These are phyloP conservation scores for Trichoderma simmonsii DNA, from an alignment of 2,329 filamentous ascomycete species.

Conservation along the genomic window DNA sequence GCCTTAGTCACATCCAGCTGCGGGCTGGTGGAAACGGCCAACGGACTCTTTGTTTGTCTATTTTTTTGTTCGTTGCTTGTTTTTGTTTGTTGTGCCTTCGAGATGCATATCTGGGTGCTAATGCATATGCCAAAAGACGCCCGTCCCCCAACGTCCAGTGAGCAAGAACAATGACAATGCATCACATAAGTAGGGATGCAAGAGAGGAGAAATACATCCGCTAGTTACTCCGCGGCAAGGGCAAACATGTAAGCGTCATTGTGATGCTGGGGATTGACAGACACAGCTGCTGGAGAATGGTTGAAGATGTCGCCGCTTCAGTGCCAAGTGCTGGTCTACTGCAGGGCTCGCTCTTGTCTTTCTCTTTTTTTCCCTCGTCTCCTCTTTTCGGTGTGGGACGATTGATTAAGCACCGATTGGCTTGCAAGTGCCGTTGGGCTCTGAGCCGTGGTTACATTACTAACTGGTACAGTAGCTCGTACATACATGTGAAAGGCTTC, in stretches of 20 bases:
- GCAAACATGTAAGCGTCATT: not conserved
- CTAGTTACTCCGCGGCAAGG: not conserved
- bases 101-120: constrained; percentile 1
- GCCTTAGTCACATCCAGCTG: not conserved
- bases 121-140: constrained; percentile 7
- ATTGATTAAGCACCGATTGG: not conserved
- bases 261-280: not conserved
- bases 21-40: not conserved
- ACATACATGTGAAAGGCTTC: not conserved
- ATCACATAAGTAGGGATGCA: not conserved
- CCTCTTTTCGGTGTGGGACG: not conserved
- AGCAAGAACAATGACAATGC: not conserved
- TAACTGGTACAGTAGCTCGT: not conserved
- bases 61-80: not conserved
- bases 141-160: not conserved
- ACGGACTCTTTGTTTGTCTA: not conserved
- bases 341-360: not conserved
- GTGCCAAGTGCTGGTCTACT: not conserved
- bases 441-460: not conserved
- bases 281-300: not conserved
- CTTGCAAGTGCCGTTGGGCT: not conserved
- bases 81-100: not conserved
- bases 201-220: constrained; percentile 1
- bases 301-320: not conserved
- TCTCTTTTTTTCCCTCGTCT: not conserved